Evolutionary conservation across 345 rosid species (phyloP), one percentile per base, ranked within the genome.

Genomic region (Linum usitatissimum): DNA sequence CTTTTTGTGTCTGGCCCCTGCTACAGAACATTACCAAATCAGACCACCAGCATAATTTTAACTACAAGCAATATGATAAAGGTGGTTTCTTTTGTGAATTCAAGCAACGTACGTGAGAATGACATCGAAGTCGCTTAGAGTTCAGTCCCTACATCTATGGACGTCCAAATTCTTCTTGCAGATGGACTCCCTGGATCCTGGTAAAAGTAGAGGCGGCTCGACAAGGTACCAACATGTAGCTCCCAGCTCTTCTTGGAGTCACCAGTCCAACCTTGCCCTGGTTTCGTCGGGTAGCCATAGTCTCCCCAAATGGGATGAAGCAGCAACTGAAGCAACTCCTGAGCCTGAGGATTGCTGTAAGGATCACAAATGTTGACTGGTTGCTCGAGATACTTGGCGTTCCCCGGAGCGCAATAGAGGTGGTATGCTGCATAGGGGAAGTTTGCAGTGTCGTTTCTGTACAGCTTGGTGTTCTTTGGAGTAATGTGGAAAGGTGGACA

Each of bases 261-360:
- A 15, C 72, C 76, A 9, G 67, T 39, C 76, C 76, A 72, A 4
- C 76, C 76, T 10, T 72, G 59, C 15, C 76, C 76, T 67, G 55
- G 61, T 48, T 72, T 72, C 0, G 76, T 64, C 8, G 76, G 76
- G 64, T 67, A 72, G 14, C 76, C 76, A 23, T 72, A 72, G 5
- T 68, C 69, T 23, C 58, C 71, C 76, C 76, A 72, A 54, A 72
- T 60, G 17, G 76, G 76, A 68, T 72, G 76, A 45, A 72, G 76
- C 62, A 72, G 68, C 69, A 72, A 55, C 72, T 72, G 76, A 64
- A 72, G 62, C 56, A 72, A 19, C 66, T 72, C 76, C 38, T 72
- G 76, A 12, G 72, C 71, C 54, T 72, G 76, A 20, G 76, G 76
- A 34, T 72, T 72, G 66, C 76, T 72, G 61, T 72, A 72, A 30